phyloP scores from a whole-genome alignment of 768 basidiomycete species.

The Vararia minispora region DNA sequence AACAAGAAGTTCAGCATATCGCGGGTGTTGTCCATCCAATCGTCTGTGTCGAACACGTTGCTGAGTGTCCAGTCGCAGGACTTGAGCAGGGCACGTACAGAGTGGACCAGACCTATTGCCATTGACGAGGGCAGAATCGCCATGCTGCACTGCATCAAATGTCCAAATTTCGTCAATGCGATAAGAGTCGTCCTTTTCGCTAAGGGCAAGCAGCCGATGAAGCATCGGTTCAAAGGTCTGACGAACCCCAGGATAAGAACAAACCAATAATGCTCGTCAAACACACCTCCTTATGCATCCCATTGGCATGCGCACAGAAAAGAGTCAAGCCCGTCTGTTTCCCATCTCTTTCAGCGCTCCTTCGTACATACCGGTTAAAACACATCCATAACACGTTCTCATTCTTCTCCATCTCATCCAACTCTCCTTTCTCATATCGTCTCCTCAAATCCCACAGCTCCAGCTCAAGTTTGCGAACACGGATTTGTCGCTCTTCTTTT shows the following conservation, averaged over 20 bases:
- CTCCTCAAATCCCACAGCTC: slow-evolving; percentile 5
- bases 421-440: slow-evolving; percentile 14
- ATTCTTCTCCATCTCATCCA: slow-evolving; percentile 8
- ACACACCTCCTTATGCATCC: slow-evolving; percentile 76
- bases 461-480: not conserved
- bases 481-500: slow-evolving; percentile 23
- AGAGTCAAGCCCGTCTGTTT: slow-evolving; percentile 46
- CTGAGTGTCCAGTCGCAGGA: not conserved
- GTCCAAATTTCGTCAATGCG: slow-evolving; percentile 67
- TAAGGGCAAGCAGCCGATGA: slow-evolving; percentile 33
- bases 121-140: slow-evolving; percentile 75
- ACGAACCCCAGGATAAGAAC: slow-evolving; percentile 1
- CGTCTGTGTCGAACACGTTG: too few species aligned
- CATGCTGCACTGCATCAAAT: slow-evolving; percentile 79
- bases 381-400: slow-evolving; percentile 50
- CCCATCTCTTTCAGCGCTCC: slow-evolving; percentile 15
- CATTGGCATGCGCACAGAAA: slow-evolving; percentile 76
- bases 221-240: slow-evolving; percentile 81
- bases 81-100: slow-evolving; percentile 30
- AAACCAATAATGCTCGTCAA: not conserved
- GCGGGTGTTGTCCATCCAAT: slow-evolving; percentile 69
- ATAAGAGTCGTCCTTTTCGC: slow-evolving; percentile 18
- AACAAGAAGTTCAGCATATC: slow-evolving; percentile 72
- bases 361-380: slow-evolving; percentile 56
- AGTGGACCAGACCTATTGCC: slow-evolving; percentile 38